Conservation (phyloP, 2,329 filamentous ascomycete species). For the Ophiognomonia clavigignenti-juglandacearum region DNA sequence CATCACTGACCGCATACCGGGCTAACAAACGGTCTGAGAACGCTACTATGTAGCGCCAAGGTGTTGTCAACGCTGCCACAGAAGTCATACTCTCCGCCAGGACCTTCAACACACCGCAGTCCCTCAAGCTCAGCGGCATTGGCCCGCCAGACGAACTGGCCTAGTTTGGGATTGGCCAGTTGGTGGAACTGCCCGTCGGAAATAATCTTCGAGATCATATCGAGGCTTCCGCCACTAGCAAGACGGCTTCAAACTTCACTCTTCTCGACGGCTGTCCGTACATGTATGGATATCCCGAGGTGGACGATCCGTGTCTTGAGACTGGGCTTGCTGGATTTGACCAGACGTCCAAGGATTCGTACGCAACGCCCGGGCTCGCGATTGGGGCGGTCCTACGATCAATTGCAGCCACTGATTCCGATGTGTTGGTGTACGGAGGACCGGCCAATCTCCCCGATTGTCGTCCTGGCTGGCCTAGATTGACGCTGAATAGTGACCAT, state of each 20-base stretch:
- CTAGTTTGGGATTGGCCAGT: slow-evolving; percentile 34
- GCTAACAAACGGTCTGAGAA: too few relatives aligned
- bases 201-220: slow-evolving; percentile 56
- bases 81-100: too few relatives aligned
- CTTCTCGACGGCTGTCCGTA: slow-evolving; percentile 31
- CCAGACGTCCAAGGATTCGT: slow-evolving; percentile 24
- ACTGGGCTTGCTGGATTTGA: slow-evolving; percentile 19
- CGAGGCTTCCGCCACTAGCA: slow-evolving; percentile 40
- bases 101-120: too few relatives aligned
- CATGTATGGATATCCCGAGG: slow-evolving; percentile 21
- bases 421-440: slow-evolving; percentile 33
- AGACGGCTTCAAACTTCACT: slow-evolving; percentile 33
- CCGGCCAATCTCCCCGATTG: slow-evolving; percentile 35
- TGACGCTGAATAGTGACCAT: slow-evolving; percentile 25
- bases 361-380: slow-evolving; percentile 30
- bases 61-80: too few relatives aligned
- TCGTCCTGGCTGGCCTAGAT: slow-evolving; percentile 31
- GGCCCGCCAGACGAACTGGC: slow-evolving; percentile 35
- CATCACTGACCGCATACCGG: too few relatives aligned
- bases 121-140: too few relatives aligned
- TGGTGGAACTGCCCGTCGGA: slow-evolving; percentile 53
- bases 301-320: slow-evolving; percentile 29
- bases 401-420: slow-evolving; percentile 23
- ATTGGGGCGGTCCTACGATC: slow-evolving; percentile 24
- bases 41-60: too few relatives aligned